phyloP scores from a whole-genome alignment of 2,329 filamentous ascomycete species.

The Fusarium sp. region DNA sequence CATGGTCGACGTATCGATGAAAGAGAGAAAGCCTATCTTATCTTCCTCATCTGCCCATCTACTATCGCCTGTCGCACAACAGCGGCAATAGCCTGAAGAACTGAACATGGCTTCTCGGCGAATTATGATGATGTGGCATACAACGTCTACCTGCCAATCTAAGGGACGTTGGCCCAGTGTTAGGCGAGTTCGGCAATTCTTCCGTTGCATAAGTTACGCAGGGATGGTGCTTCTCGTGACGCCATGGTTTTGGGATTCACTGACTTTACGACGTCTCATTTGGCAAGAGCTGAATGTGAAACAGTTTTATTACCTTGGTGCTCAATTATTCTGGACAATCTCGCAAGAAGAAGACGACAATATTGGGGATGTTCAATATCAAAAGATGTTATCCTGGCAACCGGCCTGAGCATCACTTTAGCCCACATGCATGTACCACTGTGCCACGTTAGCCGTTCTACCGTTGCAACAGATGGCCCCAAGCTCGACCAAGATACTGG shows the following conservation, averaged over 20 bases:
- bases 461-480: conserved; percentile 1
- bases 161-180: conserved; percentile 20
- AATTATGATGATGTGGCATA: conserved; percentile 10
- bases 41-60: background rate
- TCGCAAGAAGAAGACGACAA: background rate
- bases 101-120: conserved; percentile 5
- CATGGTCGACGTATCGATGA: background rate
- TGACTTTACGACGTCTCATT: conserved; percentile 34
- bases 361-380: background rate
- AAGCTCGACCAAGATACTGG: conserved; percentile 8
- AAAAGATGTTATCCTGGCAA: background rate
- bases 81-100: background rate
- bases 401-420: background rate
- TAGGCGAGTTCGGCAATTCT: conserved; percentile 41
- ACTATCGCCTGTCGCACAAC: background rate
- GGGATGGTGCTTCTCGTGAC: conserved; percentile 22
- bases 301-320: conserved; percentile 26
- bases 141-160: conserved; percentile 17
- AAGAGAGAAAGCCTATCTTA: background rate
- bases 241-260: conserved; percentile 20
- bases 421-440: background rate
- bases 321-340: conserved; percentile 4
- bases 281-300: conserved; percentile 39
- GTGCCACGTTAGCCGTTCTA: background rate
- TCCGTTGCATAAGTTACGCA: conserved; percentile 34